Percentiles rank a stretch among this genome's conserved stretches.
phyloP scores from a whole-genome alignment of 1,284 basidiomycete species.

The Mycena citricolor region DNA sequence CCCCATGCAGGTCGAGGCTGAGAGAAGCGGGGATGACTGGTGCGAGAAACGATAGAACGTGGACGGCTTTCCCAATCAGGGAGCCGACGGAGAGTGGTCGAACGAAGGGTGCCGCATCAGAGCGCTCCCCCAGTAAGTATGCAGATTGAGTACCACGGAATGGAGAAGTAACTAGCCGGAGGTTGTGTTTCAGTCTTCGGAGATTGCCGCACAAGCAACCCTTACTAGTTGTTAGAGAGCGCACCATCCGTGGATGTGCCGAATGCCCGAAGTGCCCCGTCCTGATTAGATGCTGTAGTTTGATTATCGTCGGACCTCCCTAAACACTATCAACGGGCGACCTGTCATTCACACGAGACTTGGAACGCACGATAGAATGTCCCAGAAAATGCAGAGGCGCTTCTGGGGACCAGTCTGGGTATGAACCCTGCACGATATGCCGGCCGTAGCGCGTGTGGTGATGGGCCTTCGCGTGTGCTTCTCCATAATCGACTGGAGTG shows the following conservation, averaged over 20 bases:
- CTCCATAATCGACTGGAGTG: slow-evolving; percentile 24
- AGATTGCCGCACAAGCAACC: background rate
- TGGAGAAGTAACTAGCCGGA: slow-evolving; percentile 43
- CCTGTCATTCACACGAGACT: background rate
- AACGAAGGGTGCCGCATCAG: slow-evolving; percentile 42
- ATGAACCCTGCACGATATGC: slow-evolving; percentile 39
- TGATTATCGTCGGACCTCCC: slow-evolving; percentile 52
- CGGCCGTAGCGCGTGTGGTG: slow-evolving; percentile 47
- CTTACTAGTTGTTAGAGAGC: slow-evolving; percentile 45
- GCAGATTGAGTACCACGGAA: slow-evolving; percentile 51
- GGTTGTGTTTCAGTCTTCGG: slow-evolving; percentile 6
- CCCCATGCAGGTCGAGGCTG: slow-evolving; percentile 46
- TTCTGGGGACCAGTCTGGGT: slow-evolving; percentile 46
- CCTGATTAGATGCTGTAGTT: slow-evolving; percentile 44
- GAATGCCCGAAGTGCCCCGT: slow-evolving; percentile 42
- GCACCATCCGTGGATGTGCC: slow-evolving; percentile 44
- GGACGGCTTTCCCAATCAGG: slow-evolving; percentile 40
- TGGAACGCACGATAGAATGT: slow-evolving; percentile 47
- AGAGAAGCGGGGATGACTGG: slow-evolving; percentile 40
- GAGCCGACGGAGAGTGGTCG: slow-evolving; percentile 42
- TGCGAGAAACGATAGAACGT: slow-evolving; percentile 43
- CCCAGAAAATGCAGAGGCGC: slow-evolving; percentile 54
- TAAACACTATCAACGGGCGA: too few species aligned
- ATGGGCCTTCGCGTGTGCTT: slow-evolving; percentile 14
- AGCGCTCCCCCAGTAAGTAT: slow-evolving; percentile 45